phyloP scores from a whole-genome alignment of 345 rosid species.

The Draba incana region DNA sequence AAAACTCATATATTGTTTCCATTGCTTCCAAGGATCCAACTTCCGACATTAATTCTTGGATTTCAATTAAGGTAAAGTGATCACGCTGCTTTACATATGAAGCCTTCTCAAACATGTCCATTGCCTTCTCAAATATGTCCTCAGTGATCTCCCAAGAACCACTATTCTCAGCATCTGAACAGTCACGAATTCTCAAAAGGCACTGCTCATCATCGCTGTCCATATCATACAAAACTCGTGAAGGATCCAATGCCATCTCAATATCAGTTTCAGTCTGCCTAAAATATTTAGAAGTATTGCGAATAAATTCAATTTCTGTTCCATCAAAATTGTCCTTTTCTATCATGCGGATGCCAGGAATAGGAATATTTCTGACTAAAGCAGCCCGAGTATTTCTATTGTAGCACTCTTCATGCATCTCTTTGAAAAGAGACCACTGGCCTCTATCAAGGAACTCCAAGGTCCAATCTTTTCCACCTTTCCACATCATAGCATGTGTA shows the following conservation, averaged over 20 bases:
- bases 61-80: conserved; percentile 67
- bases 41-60: conserved; percentile 64
- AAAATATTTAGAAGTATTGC: conserved; percentile 60
- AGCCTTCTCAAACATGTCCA: conserved; percentile 89
- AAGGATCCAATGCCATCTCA: conserved; percentile 89
- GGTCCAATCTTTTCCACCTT: conserved; percentile 96
- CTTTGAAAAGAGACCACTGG: conserved; percentile 93
- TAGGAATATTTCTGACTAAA: conserved; percentile 84
- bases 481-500: conserved; percentile 99
- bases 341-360: conserved; percentile 80
- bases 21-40: conserved; percentile 56
- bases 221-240: conserved; percentile 83
- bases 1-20: conserved; percentile 60
- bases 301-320: conserved; percentile 52
- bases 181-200: conserved; percentile 48
- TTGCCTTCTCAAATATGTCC: conserved; percentile 75
- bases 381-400: conserved; percentile 85
- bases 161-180: conserved; percentile 49
- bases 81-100: conserved; percentile 71
- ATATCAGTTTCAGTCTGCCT: conserved; percentile 87
- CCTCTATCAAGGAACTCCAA: conserved; percentile 89
- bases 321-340: conserved; percentile 65
- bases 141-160: conserved; percentile 50
- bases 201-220: conserved; percentile 94
- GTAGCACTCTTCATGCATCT: conserved; percentile 98